phyloP scores from a whole-genome alignment of 257 asterid genomes.

The Anisodus acutangulus region DNA sequence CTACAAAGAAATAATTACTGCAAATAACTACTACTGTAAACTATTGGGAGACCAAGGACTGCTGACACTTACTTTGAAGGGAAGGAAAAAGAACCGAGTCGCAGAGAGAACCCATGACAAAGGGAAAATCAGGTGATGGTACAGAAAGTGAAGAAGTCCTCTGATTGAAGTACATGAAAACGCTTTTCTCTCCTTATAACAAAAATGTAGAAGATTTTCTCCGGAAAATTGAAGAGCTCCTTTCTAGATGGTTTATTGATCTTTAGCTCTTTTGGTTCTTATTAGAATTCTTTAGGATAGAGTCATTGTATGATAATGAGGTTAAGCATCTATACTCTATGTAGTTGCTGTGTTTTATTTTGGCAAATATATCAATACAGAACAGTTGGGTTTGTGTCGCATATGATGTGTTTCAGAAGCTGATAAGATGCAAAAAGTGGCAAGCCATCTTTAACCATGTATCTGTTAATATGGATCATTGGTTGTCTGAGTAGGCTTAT shows the following conservation, averaged over 20 bases:
- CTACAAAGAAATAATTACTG: no score
- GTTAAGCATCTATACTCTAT: neutral
- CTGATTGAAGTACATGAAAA: slow-evolving; percentile 5
- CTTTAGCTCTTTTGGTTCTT: neutral
- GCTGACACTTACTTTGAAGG: neutral
- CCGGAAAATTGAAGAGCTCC: neutral
- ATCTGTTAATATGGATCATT: neutral
- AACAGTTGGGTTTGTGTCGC: neutral
- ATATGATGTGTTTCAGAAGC: neutral
- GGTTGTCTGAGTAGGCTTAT: neutral
- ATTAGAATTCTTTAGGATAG: neutral
- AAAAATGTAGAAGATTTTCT: neutral
- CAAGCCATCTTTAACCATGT: neutral
- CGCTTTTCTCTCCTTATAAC: neutral
- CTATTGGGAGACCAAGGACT: no score
- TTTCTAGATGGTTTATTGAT: neutral
- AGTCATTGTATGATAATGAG: neutral
- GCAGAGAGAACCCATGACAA: neutral
- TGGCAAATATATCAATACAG: neutral
- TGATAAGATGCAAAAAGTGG: neutral
- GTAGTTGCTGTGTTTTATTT: neutral
- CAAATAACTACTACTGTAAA: no score
- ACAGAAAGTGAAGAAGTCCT: neutral
- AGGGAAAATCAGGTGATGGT: neutral
- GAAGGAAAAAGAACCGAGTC: neutral